These are phyloP conservation scores for Psilocybe mexicana DNA, from an alignment of 1,284 basidiomycete species.

Conservation along the genomic window DNA sequence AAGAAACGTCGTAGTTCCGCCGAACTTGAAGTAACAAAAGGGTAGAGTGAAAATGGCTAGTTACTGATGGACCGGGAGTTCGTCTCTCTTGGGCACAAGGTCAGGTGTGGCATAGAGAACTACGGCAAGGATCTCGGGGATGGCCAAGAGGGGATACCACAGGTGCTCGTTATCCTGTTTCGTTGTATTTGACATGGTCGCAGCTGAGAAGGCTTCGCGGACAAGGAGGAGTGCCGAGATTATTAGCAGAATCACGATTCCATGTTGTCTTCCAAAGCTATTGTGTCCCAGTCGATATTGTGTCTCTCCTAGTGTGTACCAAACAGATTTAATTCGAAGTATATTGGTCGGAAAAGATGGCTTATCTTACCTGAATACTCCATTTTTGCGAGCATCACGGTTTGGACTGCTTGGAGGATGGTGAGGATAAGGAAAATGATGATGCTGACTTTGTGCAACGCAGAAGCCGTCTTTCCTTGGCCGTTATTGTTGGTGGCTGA, in stretches of 20 bases:
- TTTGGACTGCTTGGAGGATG: constrained; percentile 40
- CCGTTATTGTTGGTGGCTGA: constrained; percentile 24
- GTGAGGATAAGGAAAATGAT: constrained; percentile 49
- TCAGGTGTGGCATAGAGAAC: constrained; percentile 42
- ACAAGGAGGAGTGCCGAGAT: constrained; percentile 42
- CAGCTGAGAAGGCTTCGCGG: constrained; percentile 42
- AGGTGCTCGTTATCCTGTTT: constrained; percentile 40
- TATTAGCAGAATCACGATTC: constrained; percentile 34
- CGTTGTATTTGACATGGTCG: constrained; percentile 30
- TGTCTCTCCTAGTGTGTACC: background rate
- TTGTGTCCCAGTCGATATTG: background rate
- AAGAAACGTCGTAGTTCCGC: too few relatives aligned
- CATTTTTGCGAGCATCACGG: constrained; percentile 31
- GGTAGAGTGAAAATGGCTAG: too few relatives aligned
- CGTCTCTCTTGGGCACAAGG: constrained; percentile 35
- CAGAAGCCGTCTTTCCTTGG: background rate
- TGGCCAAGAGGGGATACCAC: constrained; percentile 48
- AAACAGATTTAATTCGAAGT: background rate
- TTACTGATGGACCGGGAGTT: background rate
- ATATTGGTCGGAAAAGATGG: background rate
- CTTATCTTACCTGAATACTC: constrained; percentile 22
- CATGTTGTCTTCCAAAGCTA: constrained; percentile 33
- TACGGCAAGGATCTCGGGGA: constrained; percentile 45
- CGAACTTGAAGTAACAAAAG: too few relatives aligned
- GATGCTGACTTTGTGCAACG: constrained; percentile 27